Evolutionary conservation across 495 filamentous ascomycete species (phyloP).

Genomic region (Bacidia rubella): DNA sequence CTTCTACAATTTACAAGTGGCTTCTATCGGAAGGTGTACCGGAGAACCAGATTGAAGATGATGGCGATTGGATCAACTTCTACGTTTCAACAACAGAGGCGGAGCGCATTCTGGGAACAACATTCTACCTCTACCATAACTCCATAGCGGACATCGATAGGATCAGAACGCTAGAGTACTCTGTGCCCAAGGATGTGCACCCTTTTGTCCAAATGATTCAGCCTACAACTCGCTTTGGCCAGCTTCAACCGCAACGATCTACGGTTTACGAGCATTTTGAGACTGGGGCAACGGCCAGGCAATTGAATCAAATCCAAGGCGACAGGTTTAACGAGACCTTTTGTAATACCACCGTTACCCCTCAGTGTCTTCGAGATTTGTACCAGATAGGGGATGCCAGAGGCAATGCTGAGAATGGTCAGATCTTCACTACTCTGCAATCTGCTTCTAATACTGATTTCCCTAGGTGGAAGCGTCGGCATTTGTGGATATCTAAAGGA

Average conservation of each 20-base stretch:
- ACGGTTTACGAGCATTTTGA: conserved; percentile 19
- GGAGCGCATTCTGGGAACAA: conserved; percentile 38
- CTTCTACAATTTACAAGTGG: conserved; percentile 35
- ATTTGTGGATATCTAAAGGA: conserved; percentile 60
- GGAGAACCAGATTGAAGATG: conserved; percentile 26
- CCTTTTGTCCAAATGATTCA: conserved; percentile 38
- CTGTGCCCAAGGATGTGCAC: conserved; percentile 37
- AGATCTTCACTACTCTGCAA: conserved; percentile 19
- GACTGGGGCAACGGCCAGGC: conserved; percentile 9
- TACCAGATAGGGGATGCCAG: conserved; percentile 42
- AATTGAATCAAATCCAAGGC: conserved; percentile 14
- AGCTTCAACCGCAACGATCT: conserved; percentile 18
- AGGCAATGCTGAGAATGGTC: conserved; percentile 25
- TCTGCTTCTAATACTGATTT: conserved; percentile 14
- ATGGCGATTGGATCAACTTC: conserved; percentile 46
- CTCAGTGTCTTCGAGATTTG: conserved; percentile 43
- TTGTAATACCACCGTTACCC: conserved; percentile 37
- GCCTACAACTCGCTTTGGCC: conserved; percentile 42
- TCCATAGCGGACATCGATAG: conserved; percentile 21
- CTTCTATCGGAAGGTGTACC: conserved; percentile 33
- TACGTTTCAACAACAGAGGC: conserved; percentile 36
- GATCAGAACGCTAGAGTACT: conserved; percentile 45
- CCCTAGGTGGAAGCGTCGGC: conserved; percentile 39
- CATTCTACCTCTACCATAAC: conserved; percentile 40
- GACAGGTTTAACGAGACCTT: conserved; percentile 19